Evolutionary conservation across 208 protist genomes (phyloP).

Genomic region (Acanthamoeba lenticulata): DNA sequence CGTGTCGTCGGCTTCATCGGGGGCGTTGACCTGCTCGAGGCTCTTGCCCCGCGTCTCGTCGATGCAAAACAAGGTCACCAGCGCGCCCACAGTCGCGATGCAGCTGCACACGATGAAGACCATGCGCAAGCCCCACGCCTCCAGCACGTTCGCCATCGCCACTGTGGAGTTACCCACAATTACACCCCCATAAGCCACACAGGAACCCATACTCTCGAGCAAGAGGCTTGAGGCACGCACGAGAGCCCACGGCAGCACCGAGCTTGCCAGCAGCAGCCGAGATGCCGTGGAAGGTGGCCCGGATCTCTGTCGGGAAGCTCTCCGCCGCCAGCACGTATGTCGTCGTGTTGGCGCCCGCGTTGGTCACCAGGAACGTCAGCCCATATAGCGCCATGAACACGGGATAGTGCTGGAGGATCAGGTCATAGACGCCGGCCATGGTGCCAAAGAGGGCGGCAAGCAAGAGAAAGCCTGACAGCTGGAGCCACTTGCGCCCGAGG

Average conservation of each 20-base stretch:
- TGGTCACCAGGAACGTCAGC: constrained; percentile 85
- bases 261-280: constrained; percentile 84
- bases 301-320: constrained; percentile 81
- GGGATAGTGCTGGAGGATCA: not conserved
- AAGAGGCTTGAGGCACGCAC: not conserved
- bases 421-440: constrained; percentile 67
- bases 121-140: constrained; percentile 47
- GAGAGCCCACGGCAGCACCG: constrained; percentile 82
- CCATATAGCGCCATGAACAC: constrained; percentile 82
- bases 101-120: constrained; percentile 65
- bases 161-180: not conserved
- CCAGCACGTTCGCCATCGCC: constrained; percentile 11
- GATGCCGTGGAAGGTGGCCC: constrained; percentile 83
- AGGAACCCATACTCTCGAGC: not conserved
- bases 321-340: constrained; percentile 87
- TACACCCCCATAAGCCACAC: not conserved
- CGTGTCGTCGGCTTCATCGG: no score
- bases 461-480: constrained; percentile 76
- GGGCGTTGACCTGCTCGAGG: not conserved
- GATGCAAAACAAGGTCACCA: constrained; percentile 66
- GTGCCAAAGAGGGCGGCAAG: constrained; percentile 68
- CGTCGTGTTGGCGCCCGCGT: constrained; percentile 87
- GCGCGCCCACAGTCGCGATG: constrained; percentile 53
- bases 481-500: constrained; percentile 73
- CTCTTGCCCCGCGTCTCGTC: constrained; percentile 64